phyloP scores from a whole-genome alignment of 345 rosid genomes.

The Hibiscus mutabilis region DNA sequence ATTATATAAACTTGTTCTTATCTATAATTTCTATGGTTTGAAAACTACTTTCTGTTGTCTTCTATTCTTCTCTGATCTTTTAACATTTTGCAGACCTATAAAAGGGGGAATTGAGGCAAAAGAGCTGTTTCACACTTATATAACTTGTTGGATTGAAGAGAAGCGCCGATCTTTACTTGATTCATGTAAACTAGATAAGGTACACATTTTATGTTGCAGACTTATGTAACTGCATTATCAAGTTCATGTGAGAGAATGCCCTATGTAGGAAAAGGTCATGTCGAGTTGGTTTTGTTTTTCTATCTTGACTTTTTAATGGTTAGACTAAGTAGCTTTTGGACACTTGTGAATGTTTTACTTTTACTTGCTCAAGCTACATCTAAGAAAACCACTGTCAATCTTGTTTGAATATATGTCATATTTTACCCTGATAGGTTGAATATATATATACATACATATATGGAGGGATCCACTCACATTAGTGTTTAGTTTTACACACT shows the following conservation, averaged over 20 bases:
- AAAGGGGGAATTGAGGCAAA: conserved; percentile 94
- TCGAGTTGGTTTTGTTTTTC: background rate
- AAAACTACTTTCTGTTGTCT: background rate
- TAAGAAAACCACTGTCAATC: background rate
- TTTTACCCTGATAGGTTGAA: background rate
- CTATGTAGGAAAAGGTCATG: background rate
- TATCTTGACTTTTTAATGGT: background rate
- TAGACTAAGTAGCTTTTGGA: background rate
- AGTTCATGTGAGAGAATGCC: background rate
- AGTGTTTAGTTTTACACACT: no score
- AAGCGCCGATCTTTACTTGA: conserved; percentile 64
- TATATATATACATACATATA: no score
- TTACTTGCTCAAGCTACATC: background rate
- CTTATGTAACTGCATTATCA: background rate
- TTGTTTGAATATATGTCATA: background rate
- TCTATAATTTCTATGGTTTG: background rate
- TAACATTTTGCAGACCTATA: conserved; percentile 45
- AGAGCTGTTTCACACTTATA: conserved; percentile 74
- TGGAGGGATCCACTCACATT: no score
- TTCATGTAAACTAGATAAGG: conserved; percentile 82
- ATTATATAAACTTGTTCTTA: background rate
- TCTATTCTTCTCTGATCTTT: conserved; percentile 13
- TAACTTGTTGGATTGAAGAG: conserved; percentile 82
- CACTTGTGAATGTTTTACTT: background rate
- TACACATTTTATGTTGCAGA: conserved; percentile 23